Evolutionary conservation across 2,329 filamentous ascomycete genomes (phyloP), one percentile per base, ranked within the genome.

Genomic region (Pseudogymnoascus verrucosus): DNA sequence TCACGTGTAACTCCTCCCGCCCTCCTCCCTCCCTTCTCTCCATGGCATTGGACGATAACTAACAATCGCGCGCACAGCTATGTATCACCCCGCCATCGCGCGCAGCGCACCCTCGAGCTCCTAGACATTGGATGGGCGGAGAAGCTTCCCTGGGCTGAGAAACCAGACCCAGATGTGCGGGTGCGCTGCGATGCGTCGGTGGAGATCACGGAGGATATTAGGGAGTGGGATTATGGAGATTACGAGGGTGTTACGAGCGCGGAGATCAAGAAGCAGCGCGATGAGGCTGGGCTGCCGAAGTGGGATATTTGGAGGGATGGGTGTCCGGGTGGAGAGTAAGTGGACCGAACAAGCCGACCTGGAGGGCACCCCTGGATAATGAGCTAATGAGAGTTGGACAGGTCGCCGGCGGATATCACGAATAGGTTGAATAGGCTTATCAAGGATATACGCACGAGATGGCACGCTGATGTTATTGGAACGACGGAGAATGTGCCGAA

Each of bases 221-320:
- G 89, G 14, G 90, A 95, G 74, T 95, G 91, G 91, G 88, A 95
- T 76, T 96, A 96, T 72, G 91, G 90, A 51, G 84, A 89, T 68
- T 96, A 96, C 72, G 91, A 96, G 77, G 91, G 91, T 7, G 82
- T 95, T 72, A 91, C 89, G 37, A 88, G 82, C 66, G 76, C 80
- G 14, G 80, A 91, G 68, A 96, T 96, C 72, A 80, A 83, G 61
- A 79, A 80, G 62, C 71, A 78, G 68, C 82, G 83, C 61, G 79
- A 77, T 65, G 78, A 82, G 70, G 78, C 84, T 64, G 89, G 89
- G 6, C 77, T 82, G 19, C 63, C 60, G 65, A 75, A 36, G 62
- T 96, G 91, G 91, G 89, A 95, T 76, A 96, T 96, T 67, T 96
- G 91, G 91, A 80, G 79, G n/a, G 91, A 96, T 73, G 91, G 91